Conservation (phyloP, 2,329 filamentous ascomycete species). For the Pestalotiopsis sp. region DNA sequence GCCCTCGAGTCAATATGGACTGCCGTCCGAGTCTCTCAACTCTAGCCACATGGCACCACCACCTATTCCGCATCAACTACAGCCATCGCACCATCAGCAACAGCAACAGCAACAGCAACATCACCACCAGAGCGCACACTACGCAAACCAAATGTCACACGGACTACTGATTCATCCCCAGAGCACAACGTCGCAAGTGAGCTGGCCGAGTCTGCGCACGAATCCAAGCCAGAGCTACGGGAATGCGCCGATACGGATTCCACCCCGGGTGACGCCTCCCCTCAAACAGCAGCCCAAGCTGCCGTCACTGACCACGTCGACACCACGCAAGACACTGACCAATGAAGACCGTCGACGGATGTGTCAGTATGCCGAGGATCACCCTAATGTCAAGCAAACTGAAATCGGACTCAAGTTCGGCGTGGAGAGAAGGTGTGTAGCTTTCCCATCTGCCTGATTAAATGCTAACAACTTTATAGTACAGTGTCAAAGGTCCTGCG, state of each 20-base stretch:
- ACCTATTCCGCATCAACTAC: constrained; percentile 61
- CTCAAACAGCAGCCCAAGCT: constrained; percentile 55
- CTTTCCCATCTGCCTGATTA: constrained; percentile 29
- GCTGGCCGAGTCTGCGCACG: constrained; percentile 82
- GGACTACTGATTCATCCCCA: constrained; percentile 73
- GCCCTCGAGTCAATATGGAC: constrained; percentile 47
- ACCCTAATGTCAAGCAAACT: constrained; percentile 90
- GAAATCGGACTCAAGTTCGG: constrained; percentile 96
- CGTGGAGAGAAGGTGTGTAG: constrained; percentile 88
- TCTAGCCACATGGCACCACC: constrained; percentile 56
- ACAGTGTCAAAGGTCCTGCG: constrained; percentile 98
- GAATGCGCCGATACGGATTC: constrained; percentile 60
- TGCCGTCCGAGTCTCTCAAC: constrained; percentile 53
- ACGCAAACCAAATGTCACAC: constrained; percentile 55
- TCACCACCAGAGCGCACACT: constrained; percentile 30
- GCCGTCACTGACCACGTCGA: constrained; percentile 56
- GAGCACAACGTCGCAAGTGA: constrained; percentile 34
- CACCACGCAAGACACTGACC: constrained; percentile 84
- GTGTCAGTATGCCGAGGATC: constrained; percentile 91
- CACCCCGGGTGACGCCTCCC: constrained; percentile 50
- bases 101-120: constrained; percentile 31
- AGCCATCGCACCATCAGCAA: constrained; percentile 33
- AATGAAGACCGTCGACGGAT: constrained; percentile 88
- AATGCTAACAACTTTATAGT: constrained; percentile 50
- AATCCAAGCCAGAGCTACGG: constrained; percentile 66